Evolutionary conservation across 148 eudicot genomes (phyloP).

Genomic region (Pouteria glomerata): DNA sequence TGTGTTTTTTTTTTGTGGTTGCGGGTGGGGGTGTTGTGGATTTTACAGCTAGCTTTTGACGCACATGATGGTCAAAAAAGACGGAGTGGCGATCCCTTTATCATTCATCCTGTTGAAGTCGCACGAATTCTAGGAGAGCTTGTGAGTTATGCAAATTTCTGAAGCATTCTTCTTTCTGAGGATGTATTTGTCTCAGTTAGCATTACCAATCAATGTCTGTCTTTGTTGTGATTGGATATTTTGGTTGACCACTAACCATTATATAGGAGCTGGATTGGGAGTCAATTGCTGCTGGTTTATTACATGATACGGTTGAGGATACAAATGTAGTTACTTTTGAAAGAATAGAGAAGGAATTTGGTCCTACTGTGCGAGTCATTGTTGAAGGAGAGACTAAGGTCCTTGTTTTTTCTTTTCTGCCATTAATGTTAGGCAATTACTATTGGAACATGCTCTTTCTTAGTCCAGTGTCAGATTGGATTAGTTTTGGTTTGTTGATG

Average conservation of each 20-base stretch:
- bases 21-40: slow-evolving; percentile 6
- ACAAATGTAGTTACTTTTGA: slow-evolving; percentile 89
- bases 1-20: too few relatives aligned
- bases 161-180: neutral
- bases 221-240: slow-evolving; percentile 7
- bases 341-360: slow-evolving; percentile 77
- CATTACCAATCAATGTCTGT: too few relatives aligned
- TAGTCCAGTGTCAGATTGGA: neutral
- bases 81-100: slow-evolving; percentile 97
- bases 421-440: too few relatives aligned
- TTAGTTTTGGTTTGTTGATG: neutral
- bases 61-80: slow-evolving; percentile 98
- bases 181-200: too few relatives aligned
- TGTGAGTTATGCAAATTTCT: slow-evolving; percentile 47
- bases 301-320: slow-evolving; percentile 99
- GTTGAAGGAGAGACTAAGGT: slow-evolving; percentile 99
- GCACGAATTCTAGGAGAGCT: slow-evolving; percentile 96
- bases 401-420: neutral
- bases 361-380: slow-evolving; percentile 80
- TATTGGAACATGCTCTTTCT: too few relatives aligned
- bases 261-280: slow-evolving; percentile 98
- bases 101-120: slow-evolving; percentile 96
- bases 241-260: slow-evolving; percentile 15
- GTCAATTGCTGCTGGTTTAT: slow-evolving; percentile 93
- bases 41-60: slow-evolving; percentile 84